Percentiles rank a stretch among this genome's conserved stretches.
These are phyloP conservation scores for Alternaria angustiovoidea DNA, from an alignment of 2,329 filamentous ascomycete genomes.

Conservation along the genomic window DNA sequence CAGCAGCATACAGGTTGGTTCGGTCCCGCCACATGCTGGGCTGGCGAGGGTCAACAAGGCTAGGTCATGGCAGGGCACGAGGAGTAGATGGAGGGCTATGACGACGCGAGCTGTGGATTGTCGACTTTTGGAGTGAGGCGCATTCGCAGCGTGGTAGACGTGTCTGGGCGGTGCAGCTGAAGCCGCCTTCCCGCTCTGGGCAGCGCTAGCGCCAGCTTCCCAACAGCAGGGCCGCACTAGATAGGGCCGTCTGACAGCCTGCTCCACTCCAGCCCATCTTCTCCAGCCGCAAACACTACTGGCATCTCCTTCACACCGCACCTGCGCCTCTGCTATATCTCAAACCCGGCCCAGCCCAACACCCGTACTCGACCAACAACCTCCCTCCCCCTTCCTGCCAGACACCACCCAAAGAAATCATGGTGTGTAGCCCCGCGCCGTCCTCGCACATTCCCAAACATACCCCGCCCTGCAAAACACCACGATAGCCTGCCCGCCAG, in stretches of 20 bases:
- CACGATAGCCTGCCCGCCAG: constrained; percentile 24
- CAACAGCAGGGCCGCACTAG: no score
- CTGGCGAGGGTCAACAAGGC: constrained; percentile 33
- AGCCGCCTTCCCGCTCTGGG: constrained; percentile 21
- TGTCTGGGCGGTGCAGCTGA: constrained; percentile 12
- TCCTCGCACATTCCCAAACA: constrained; percentile 24
- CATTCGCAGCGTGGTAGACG: constrained; percentile 12
- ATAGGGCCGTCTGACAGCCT: constrained; percentile 31
- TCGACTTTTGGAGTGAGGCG: constrained; percentile 7
- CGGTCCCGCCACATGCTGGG: constrained; percentile 94
- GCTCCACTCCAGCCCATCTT: constrained; percentile 30
- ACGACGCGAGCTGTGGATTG: background rate
- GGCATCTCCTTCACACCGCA: constrained; percentile 29
- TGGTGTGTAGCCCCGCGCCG: constrained; percentile 49
- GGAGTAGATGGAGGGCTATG: constrained; percentile 4
- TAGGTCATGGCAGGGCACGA: constrained; percentile 41
- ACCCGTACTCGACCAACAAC: background rate
- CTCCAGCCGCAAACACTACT: constrained; percentile 42
- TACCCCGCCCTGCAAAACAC: constrained; percentile 51
- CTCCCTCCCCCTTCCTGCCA: background rate
- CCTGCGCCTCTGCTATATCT: constrained; percentile 22
- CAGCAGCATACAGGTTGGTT: constrained; percentile 83
- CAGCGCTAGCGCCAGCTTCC: background rate
- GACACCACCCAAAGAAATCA: constrained; percentile 34
- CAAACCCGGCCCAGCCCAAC: background rate